These are phyloP conservation scores for Aspergillus udagawae DNA, from an alignment of 2,329 filamentous ascomycete species.

Conservation along the genomic window DNA sequence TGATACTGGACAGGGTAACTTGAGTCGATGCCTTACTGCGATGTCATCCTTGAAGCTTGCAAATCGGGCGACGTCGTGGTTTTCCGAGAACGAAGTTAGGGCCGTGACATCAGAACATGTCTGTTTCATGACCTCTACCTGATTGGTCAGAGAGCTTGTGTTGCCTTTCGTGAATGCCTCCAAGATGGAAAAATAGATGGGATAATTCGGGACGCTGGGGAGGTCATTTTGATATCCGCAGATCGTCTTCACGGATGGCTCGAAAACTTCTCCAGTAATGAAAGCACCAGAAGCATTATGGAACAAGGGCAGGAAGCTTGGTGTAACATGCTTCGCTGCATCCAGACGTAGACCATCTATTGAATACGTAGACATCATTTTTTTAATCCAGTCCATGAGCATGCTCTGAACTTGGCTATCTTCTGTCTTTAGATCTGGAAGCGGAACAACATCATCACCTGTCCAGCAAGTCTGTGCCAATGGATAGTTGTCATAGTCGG, in stretches of 20 bases:
- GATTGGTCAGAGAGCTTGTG: constrained; percentile 23
- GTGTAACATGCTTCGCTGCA: constrained; percentile 45
- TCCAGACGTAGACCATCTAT: constrained; percentile 52
- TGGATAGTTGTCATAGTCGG: constrained; percentile 31
- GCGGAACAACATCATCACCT: constrained; percentile 45
- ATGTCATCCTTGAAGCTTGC: constrained; percentile 50
- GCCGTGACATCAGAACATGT: constrained; percentile 40
- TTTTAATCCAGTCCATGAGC: constrained; percentile 39
- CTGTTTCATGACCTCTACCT: constrained; percentile 21
- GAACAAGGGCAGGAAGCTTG: constrained; percentile 40
- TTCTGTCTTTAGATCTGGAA: constrained; percentile 47
- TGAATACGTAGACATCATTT: constrained; percentile 42
- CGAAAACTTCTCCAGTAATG: constrained; percentile 45
- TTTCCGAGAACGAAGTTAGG: constrained; percentile 54
- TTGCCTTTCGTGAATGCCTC: constrained; percentile 32
- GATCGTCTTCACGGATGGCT: constrained; percentile 34
- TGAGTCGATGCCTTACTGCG: constrained; percentile 22
- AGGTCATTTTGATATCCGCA: constrained; percentile 42
- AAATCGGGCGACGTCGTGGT: constrained; percentile 57
- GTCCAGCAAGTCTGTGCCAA: constrained; percentile 48
- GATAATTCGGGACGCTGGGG: constrained; percentile 47
- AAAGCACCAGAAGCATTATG: constrained; percentile 38
- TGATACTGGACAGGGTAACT: neutral
- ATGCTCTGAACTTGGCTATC: constrained; percentile 37
- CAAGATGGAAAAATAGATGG: constrained; percentile 35